These are phyloP conservation scores for Aspergillus luchuensis DNA, from an alignment of 2,329 filamentous ascomycete species.

Conservation along the genomic window DNA sequence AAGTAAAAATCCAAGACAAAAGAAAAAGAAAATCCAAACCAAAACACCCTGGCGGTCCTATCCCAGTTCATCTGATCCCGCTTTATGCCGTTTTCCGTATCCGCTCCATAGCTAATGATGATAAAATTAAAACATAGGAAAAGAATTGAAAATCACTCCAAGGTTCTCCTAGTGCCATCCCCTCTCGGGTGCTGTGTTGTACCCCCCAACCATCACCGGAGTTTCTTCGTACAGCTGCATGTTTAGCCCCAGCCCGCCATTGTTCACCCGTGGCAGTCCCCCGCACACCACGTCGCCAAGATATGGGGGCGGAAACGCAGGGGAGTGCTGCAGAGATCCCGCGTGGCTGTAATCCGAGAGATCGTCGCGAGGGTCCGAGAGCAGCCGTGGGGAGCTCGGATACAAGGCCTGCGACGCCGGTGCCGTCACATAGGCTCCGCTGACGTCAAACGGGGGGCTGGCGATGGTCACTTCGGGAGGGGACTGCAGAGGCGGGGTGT, in stretches of 20 bases:
- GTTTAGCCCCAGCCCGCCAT: constrained; percentile 28
- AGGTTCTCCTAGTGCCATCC: constrained; percentile 30
- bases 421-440: constrained; percentile 36
- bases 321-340: constrained; percentile 36
- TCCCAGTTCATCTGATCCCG: not conserved
- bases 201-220: constrained; percentile 36
- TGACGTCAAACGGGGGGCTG: constrained; percentile 40
- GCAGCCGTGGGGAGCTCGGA: constrained; percentile 38
- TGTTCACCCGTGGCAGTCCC: constrained; percentile 31
- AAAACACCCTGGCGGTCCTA: not conserved
- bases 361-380: constrained; percentile 38
- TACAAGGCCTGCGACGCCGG: constrained; percentile 39
- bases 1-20: not conserved
- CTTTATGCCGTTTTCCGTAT: constrained; percentile 15
- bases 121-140: not conserved
- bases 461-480: constrained; percentile 42
- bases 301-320: constrained; percentile 42
- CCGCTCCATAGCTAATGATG: constrained; percentile 6
- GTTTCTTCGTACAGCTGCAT: constrained; percentile 38
- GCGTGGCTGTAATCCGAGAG: constrained; percentile 35
- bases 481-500: constrained; percentile 46
- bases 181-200: constrained; percentile 40
- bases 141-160: not conserved
- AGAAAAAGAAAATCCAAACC: not conserved
- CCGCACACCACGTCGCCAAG: constrained; percentile 37